A percentile compares a stretch with the other conserved stretches of the same genome.
Conservation (phyloP, 805 yeast genomes). For the Saccharomycodes ludwigii region DNA sequence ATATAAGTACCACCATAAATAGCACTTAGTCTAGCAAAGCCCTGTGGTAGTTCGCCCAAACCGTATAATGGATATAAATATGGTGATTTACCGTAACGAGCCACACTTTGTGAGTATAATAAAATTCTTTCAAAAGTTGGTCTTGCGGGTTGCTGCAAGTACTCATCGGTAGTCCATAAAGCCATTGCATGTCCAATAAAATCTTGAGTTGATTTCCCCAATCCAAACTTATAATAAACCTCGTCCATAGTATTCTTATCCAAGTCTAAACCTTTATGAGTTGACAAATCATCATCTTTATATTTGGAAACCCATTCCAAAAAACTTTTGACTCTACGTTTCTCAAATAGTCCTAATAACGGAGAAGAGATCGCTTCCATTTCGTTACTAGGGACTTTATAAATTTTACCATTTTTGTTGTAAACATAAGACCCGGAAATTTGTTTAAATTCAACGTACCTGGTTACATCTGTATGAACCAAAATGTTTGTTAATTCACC, state of each 20-base stretch:
- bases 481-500: constrained; percentile 94
- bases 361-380: constrained; percentile 85
- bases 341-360: constrained; percentile 91
- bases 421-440: constrained; percentile 93
- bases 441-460: constrained; percentile 93
- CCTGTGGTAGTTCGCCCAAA: constrained; percentile 97
- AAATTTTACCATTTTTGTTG: constrained; percentile 69
- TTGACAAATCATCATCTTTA: constrained; percentile 61
- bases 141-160: constrained; percentile 78
- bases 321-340: constrained; percentile 86
- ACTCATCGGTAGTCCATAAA: constrained; percentile 84
- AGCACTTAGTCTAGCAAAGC: constrained; percentile 92
- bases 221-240: constrained; percentile 76
- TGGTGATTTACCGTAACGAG: constrained; percentile 92
- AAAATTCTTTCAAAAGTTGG: constrained; percentile 80
- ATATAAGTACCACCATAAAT: constrained; percentile 97
- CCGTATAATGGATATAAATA: constrained; percentile 94
- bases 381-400: constrained; percentile 90
- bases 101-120: constrained; percentile 80
- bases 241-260: constrained; percentile 88
- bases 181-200: constrained; percentile 99
- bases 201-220: constrained; percentile 87
- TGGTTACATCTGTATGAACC: constrained; percentile 90
- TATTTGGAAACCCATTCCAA: constrained; percentile 78
- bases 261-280: constrained; percentile 78